A percentile compares a stretch with the other conserved stretches of the same genome.
phyloP scores from a whole-genome alignment of 1,284 basidiomycete species.

The Ceratobasidium papillatum region DNA sequence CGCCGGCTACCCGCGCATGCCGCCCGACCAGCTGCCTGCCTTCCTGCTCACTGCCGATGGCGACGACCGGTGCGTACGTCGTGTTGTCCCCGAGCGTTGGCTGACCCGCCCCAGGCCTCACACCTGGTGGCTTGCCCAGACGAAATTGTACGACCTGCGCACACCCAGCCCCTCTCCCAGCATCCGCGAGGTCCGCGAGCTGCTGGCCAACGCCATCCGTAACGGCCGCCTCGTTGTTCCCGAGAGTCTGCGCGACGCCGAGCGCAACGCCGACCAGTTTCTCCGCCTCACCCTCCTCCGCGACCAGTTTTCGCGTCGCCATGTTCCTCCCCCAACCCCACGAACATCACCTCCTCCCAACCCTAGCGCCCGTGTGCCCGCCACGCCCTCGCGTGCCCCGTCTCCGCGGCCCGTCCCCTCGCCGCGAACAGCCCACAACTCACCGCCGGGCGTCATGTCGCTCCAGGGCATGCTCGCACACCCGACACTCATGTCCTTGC shows the following conservation, averaged over 20 bases:
- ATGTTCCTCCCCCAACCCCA: conserved; percentile 15
- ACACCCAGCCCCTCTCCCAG: conserved; percentile 14
- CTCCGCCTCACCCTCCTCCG: conserved; percentile 14
- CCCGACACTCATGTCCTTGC: conserved; percentile 35
- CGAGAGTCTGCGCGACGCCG: conserved; percentile 23
- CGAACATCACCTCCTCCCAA: conserved; percentile 12
- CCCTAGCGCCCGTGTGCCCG: conserved; percentile 5
- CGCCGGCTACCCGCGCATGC: conserved; percentile 24
- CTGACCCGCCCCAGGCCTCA: conserved; percentile 16
- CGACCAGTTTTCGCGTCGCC: conserved; percentile 21
- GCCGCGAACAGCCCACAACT: conserved; percentile 18
- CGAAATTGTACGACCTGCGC: conserved; percentile 25
- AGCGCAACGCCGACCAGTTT: conserved; percentile 29
- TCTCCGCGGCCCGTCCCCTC: conserved; percentile 13
- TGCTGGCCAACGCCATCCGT: conserved; percentile 33
- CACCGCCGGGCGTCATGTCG: conserved; percentile 24
- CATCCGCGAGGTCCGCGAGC: conserved; percentile 32
- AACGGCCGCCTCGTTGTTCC: conserved; percentile 18
- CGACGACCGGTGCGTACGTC: conserved; percentile 27
- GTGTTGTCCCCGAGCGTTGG: not conserved
- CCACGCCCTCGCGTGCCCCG: conserved; percentile 23
- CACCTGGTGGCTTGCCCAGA: conserved; percentile 38
- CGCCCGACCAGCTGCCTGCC: conserved; percentile 30
- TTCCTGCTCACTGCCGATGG: conserved; percentile 37
- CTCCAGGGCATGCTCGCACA: conserved; percentile 36